Conservation (phyloP, 768 basidiomycete genomes). For the Pleurotus cornucopiae region DNA sequence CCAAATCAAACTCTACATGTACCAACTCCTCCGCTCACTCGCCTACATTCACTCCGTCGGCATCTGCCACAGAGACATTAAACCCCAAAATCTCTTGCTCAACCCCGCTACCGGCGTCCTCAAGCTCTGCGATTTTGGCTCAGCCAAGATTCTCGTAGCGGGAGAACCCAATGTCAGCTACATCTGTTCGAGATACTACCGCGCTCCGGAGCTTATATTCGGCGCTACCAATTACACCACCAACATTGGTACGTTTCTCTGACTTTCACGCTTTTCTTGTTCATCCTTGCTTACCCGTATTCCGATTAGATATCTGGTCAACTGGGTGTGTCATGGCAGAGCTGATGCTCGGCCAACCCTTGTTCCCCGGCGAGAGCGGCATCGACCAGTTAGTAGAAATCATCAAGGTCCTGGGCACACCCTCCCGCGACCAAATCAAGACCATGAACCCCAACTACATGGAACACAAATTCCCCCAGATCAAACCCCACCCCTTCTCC, state of each 20-base stretch:
- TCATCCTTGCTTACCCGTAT: background rate
- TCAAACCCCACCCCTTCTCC: constrained; percentile 98
- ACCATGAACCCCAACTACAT: constrained; percentile 99
- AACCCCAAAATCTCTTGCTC: constrained; percentile 96
- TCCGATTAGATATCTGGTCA: constrained; percentile 87
- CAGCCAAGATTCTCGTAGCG: constrained; percentile 95
- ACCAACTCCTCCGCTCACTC: constrained; percentile 95
- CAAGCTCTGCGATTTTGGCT: constrained; percentile 98
- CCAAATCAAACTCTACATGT: constrained; percentile 99
- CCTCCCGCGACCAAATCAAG: constrained; percentile 99
- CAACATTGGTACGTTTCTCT: constrained; percentile 77
- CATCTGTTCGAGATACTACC: constrained; percentile 99
- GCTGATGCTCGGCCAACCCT: constrained; percentile 96
- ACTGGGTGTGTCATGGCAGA: constrained; percentile 99
- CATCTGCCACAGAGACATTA: constrained; percentile 99
- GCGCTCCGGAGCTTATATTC: constrained; percentile 98
- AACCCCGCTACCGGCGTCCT: constrained; percentile 96
- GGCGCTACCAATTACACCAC: constrained; percentile 99
- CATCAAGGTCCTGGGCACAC: constrained; percentile 98
- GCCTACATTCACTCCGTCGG: constrained; percentile 99
- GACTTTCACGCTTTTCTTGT: background rate
- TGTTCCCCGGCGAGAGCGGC: constrained; percentile 98
- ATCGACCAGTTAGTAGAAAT: constrained; percentile 99
- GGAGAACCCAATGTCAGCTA: constrained; percentile 99
- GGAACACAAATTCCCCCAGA: constrained; percentile 99